Percentiles rank a stretch among this genome's conserved stretches.
Evolutionary conservation across 805 yeast genomes (phyloP).

Genomic region (Brettanomyces nanus): DNA sequence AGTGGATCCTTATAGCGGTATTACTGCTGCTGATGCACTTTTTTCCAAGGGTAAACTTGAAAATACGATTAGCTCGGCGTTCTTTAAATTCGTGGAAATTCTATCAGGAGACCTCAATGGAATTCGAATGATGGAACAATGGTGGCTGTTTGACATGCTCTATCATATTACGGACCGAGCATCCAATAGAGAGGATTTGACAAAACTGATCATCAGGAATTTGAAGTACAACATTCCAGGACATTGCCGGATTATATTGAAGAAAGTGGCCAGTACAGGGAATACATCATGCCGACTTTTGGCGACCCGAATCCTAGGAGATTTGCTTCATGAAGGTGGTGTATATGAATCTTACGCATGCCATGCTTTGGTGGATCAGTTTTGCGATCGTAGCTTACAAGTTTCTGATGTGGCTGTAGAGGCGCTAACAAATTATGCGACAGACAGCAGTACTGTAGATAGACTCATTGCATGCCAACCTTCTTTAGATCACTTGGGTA

Average conservation of each 20-base stretch:
- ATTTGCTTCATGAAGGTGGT: slow-evolving; percentile 26
- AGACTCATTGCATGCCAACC: slow-evolving; percentile 50
- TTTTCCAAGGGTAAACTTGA: slow-evolving; percentile 53
- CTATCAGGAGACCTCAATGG: slow-evolving; percentile 58
- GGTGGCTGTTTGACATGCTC: slow-evolving; percentile 79
- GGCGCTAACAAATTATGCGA: slow-evolving; percentile 44
- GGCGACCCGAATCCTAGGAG: slow-evolving; percentile 48
- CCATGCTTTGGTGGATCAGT: slow-evolving; percentile 50
- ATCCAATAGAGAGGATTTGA: slow-evolving; percentile 46
- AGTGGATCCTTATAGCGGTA: slow-evolving; percentile 71
- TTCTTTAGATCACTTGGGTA: slow-evolving; percentile 31
- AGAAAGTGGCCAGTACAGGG: slow-evolving; percentile 54
- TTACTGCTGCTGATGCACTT: slow-evolving; percentile 65
- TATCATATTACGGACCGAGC: slow-evolving; percentile 57
- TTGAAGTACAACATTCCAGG: slow-evolving; percentile 48
- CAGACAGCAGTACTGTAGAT: slow-evolving; percentile 36
- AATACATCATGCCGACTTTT: slow-evolving; percentile 42
- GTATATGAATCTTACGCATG: slow-evolving; percentile 39
- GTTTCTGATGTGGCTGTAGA: slow-evolving; percentile 52
- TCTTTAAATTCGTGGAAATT: slow-evolving; percentile 70
- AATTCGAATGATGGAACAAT: slow-evolving; percentile 57
- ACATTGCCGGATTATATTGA: slow-evolving; percentile 60
- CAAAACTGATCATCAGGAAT: slow-evolving; percentile 49
- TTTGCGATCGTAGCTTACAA: slow-evolving; percentile 56
- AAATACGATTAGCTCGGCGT: slow-evolving; percentile 64